phyloP scores from a whole-genome alignment of 352 stramenopile species.

The Blastocystis sp. region DNA sequence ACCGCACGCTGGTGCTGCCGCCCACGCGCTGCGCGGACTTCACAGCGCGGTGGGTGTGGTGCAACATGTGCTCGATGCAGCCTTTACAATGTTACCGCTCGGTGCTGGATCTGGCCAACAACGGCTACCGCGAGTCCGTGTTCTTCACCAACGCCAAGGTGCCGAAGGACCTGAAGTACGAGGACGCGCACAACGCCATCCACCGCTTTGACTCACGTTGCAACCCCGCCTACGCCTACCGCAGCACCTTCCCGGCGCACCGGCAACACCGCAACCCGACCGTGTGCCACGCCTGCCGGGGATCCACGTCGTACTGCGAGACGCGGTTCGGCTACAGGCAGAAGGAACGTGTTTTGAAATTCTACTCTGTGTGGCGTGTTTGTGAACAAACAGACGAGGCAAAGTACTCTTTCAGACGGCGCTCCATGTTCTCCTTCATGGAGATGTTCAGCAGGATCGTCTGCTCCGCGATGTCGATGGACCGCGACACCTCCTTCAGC shows the following conservation, averaged over 20 bases:
- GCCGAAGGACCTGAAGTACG: constrained; percentile 37
- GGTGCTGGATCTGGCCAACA: not conserved
- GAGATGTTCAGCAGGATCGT: constrained; percentile 62
- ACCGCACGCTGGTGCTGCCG: constrained; percentile 49
- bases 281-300: too few species aligned
- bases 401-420: constrained; percentile 48
- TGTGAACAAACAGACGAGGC: not conserved
- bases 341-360: too few species aligned
- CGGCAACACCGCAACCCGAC: too few species aligned
- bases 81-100: not conserved
- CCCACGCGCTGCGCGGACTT: not conserved
- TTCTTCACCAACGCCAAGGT: constrained; percentile 49
- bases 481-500: constrained; percentile 54
- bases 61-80: constrained; percentile 33
- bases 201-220: too few species aligned
- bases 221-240: too few species aligned
- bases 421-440: constrained; percentile 35
- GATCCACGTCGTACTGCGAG: too few species aligned
- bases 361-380: not conserved
- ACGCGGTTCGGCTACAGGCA: too few species aligned
- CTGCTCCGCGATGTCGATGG: constrained; percentile 59
- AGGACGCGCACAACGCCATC: not conserved
- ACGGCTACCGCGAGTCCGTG: not conserved
- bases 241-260: too few species aligned
- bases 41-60: not conserved